Evolutionary conservation across 306 rosid genomes (phyloP).

Genomic region (Elaeagnus macrophylla): DNA sequence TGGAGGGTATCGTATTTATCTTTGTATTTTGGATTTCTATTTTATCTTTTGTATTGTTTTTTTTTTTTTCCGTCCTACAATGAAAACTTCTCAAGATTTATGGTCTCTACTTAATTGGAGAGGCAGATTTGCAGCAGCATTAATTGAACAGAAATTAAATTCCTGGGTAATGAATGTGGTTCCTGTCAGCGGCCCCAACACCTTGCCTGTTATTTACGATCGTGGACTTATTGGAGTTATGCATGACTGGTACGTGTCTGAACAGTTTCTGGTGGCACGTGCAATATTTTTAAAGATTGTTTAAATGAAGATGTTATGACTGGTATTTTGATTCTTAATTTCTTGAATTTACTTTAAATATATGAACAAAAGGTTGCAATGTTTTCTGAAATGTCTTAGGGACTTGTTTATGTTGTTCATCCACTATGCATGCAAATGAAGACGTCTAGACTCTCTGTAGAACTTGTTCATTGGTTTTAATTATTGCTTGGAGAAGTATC

Average conservation of each 20-base stretch:
- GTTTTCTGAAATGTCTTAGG: too few relatives aligned
- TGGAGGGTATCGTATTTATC: constrained; percentile 69
- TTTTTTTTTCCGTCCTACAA: not conserved
- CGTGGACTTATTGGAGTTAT: constrained; percentile 88
- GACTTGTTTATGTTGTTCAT: too few relatives aligned
- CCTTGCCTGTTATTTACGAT: constrained; percentile 86
- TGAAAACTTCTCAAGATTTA: constrained; percentile 11
- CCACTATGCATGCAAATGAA: too few relatives aligned
- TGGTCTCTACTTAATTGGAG: constrained; percentile 19
- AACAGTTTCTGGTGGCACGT: too few relatives aligned
- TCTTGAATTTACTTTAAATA: too few relatives aligned
- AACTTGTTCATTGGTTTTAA: not conserved
- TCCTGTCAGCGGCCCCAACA: constrained; percentile 86
- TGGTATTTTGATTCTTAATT: too few relatives aligned
- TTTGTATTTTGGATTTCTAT: not conserved
- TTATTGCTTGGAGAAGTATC: too few relatives aligned
- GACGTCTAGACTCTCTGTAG: not conserved
- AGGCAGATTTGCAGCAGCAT: constrained; percentile 82
- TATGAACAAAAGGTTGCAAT: too few relatives aligned
- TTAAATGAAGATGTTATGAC: too few relatives aligned
- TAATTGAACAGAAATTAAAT: constrained; percentile 46
- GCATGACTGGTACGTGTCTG: constrained; percentile 73
- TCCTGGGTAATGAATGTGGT: constrained; percentile 94
- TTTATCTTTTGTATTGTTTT: not conserved
- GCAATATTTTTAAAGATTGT: too few relatives aligned